Conservation (phyloP, 2,329 filamentous ascomycete genomes). For the Aureobasidium sp. region DNA sequence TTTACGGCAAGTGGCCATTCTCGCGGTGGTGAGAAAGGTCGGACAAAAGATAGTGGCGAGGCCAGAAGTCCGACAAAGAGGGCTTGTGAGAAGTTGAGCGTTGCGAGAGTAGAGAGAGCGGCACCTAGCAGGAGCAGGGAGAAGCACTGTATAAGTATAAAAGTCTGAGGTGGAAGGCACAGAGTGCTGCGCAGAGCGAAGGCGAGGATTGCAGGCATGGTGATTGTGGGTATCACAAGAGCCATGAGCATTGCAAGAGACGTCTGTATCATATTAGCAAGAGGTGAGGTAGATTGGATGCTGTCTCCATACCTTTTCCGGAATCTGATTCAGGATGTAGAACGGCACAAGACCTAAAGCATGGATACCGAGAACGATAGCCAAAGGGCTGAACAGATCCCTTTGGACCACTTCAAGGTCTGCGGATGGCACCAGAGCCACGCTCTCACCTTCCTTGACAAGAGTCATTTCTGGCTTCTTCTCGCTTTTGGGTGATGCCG, state of each 20-base stretch:
- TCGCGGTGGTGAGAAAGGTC: constrained; percentile 21
- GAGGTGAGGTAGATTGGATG: not conserved
- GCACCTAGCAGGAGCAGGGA: constrained; percentile 88
- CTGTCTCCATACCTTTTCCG: constrained; percentile 51
- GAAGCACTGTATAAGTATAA: constrained; percentile 77
- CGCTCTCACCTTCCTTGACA: constrained; percentile 30
- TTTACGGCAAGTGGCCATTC: constrained; percentile 4
- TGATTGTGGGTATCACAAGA: constrained; percentile 13
- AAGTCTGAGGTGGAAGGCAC: constrained; percentile 59
- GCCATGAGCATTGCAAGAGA: constrained; percentile 10
- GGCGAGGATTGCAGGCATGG: constrained; percentile 28
- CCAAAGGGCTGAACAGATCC: constrained; percentile 64
- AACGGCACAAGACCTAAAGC: constrained; percentile 73
- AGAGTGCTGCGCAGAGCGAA: constrained; percentile 30
- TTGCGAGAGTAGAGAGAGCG: constrained; percentile 85
- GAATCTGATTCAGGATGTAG: constrained; percentile 74
- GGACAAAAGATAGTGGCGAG: constrained; percentile 70
- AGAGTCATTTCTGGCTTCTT: constrained; percentile 31
- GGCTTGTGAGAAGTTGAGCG: constrained; percentile 88
- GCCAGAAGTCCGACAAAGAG: constrained; percentile 77
- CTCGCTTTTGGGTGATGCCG: constrained; percentile 23
- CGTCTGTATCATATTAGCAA: constrained; percentile 5
- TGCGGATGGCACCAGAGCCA: constrained; percentile 34
- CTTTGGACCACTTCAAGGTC: constrained; percentile 47
- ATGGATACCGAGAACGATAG: constrained; percentile 65